Conservation (phyloP, 225 moss, liverwort and hornwort species). For the Lunularia cruciata region DNA sequence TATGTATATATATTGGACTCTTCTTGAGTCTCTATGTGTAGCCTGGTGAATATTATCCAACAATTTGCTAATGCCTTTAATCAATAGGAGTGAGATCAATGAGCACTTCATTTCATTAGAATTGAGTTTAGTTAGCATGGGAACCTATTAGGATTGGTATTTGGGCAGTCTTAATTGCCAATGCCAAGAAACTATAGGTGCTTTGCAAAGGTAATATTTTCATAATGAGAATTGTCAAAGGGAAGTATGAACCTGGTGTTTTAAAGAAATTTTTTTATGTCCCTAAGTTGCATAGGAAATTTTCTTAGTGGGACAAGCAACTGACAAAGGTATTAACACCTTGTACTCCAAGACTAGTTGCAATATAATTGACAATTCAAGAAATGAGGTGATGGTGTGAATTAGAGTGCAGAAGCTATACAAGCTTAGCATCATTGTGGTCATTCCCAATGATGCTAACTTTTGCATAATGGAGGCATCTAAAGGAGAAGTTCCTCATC, state of each 20-base stretch:
- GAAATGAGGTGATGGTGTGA: constrained; percentile 2
- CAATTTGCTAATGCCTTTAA: too few species aligned
- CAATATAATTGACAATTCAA: neutral
- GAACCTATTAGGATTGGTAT: too few species aligned
- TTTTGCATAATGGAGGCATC: neutral
- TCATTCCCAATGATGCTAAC: too few species aligned
- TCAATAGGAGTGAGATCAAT: too few species aligned
- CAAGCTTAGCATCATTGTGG: too few species aligned
- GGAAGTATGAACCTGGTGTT: neutral
- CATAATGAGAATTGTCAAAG: neutral
- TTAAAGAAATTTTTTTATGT: constrained; percentile 4
- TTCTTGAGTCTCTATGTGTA: too few species aligned
- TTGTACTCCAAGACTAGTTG: too few species aligned
- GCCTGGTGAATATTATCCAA: too few species aligned
- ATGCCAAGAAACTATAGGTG: neutral
- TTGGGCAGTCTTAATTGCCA: neutral
- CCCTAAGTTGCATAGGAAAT: neutral
- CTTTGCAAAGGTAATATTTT: neutral
- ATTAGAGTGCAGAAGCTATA: neutral
- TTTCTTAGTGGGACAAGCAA: constrained; percentile 2
- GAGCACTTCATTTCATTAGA: too few species aligned
- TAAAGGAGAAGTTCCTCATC: neutral
- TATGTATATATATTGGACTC: too few species aligned
- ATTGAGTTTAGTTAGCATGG: too few species aligned
- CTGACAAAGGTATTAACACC: too few species aligned